These are phyloP conservation scores for Gastrodia elata DNA, from an alignment of 106 monocot genomes.

Conservation along the genomic window DNA sequence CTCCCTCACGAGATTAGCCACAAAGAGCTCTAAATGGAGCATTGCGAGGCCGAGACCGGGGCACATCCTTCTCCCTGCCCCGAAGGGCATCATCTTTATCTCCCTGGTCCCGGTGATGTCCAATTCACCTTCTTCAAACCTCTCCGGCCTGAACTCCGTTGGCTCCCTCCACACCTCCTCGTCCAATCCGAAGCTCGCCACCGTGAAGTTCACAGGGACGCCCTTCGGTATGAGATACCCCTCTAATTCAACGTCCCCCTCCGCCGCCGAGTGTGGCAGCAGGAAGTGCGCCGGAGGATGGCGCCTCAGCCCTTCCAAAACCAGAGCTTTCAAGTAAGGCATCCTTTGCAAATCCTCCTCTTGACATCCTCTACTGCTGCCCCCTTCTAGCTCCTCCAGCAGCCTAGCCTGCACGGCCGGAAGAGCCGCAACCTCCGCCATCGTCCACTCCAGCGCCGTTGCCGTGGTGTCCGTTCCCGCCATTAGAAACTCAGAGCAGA, in stretches of 20 bases:
- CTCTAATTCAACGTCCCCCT: conserved; percentile 8
- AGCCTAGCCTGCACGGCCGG: conserved; percentile 23
- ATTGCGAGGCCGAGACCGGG: conserved; percentile 23
- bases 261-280: conserved; percentile 10
- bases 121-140: conserved; percentile 14
- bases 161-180: conserved; percentile 30
- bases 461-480: conserved; percentile 93
- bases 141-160: conserved; percentile 32
- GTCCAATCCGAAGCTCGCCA: conserved; percentile 27
- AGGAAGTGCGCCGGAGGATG: conserved; percentile 27
- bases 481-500: conserved; percentile 83
- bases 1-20: conserved; percentile 24
- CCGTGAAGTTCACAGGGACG: conserved; percentile 19
- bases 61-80: conserved; percentile 28
- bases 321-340: conserved; percentile 21
- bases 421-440: too few species aligned
- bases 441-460: conserved; percentile 82
- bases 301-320: conserved; percentile 20
- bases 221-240: conserved; percentile 34
- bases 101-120: conserved; percentile 29
- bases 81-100: conserved; percentile 37
- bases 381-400: conserved; percentile 7
- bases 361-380: conserved; percentile 1
- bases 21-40: conserved; percentile 26
- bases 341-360: conserved; percentile 22